These are phyloP conservation scores for Bryum argenteum DNA, from an alignment of 225 moss, liverwort and hornwort genomes.

Conservation along the genomic window DNA sequence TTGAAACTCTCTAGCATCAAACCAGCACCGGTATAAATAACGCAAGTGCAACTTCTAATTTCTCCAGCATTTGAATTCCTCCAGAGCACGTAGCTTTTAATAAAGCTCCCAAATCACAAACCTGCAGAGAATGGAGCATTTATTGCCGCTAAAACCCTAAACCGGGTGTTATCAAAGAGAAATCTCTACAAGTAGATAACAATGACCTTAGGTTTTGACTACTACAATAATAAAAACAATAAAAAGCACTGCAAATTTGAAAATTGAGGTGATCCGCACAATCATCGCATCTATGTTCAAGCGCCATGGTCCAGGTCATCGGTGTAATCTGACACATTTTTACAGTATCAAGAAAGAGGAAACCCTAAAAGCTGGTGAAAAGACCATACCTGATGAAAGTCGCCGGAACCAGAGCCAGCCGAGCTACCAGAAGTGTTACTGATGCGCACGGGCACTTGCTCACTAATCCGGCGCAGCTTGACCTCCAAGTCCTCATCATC, in stretches of 20 bases:
- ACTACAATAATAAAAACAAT: neutral
- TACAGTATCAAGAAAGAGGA: neutral
- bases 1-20: neutral
- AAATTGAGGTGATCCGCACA: neutral
- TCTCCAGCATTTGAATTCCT: neutral
- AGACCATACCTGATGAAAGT: conserved; percentile 91
- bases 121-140: neutral
- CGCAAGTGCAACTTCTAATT: neutral
- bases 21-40: neutral
- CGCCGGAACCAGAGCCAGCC: conserved; percentile 96
- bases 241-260: neutral
- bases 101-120: neutral
- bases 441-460: conserved; percentile 98
- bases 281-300: neutral
- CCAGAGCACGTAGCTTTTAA: neutral
- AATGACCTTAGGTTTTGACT: neutral
- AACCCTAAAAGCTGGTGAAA: conserved; percentile 23
- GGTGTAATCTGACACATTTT: neutral
- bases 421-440: conserved; percentile 99
- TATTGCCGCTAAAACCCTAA: neutral
- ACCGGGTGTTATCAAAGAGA: neutral
- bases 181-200: neutral
- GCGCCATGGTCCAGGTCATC: neutral
- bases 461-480: conserved; percentile 96
- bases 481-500: conserved; percentile 99